A percentile compares a stretch with the other conserved stretches of the same genome.
These are phyloP conservation scores for Aureobasidium melanogenum DNA, from an alignment of 2,329 filamentous ascomycete genomes.

Conservation along the genomic window DNA sequence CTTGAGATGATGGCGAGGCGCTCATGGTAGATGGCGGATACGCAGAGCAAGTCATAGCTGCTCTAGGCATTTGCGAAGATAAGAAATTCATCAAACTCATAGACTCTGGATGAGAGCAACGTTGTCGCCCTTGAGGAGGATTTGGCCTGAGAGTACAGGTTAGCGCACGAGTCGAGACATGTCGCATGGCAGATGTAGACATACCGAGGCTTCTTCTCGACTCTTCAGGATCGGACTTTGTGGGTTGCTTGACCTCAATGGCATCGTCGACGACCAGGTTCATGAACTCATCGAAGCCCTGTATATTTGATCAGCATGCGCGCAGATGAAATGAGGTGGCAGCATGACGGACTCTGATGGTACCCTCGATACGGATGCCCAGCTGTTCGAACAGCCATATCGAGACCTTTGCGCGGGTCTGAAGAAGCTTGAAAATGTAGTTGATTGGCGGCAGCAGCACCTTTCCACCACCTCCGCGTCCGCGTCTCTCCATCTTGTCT, in stretches of 20 bases:
- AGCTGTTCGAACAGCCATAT: constrained; percentile 98
- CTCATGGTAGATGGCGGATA: not conserved
- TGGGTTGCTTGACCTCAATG: constrained; percentile 78
- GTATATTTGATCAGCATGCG: constrained; percentile 12
- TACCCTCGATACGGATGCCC: constrained; percentile 87
- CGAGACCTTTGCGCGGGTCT: constrained; percentile 72
- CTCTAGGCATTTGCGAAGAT: not conserved
- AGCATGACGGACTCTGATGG: constrained; percentile 63
- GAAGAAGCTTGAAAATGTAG: constrained; percentile 90
- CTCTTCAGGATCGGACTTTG: constrained; percentile 69
- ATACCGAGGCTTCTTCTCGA: constrained; percentile 70
- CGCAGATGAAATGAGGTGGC: constrained; percentile 11
- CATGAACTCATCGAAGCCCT: constrained; percentile 99
- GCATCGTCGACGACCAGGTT: constrained; percentile 95
- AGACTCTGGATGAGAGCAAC: constrained; percentile 62
- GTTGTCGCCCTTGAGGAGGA: constrained; percentile 81
- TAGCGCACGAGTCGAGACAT: not conserved
- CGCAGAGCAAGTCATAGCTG: not conserved
- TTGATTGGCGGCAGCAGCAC: constrained; percentile 71
- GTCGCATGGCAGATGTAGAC: constrained; percentile 18
- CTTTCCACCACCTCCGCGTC: constrained; percentile 46
- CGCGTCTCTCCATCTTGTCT: constrained; percentile 44
- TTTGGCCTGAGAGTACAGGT: constrained; percentile 53
- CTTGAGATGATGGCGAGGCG: not conserved
- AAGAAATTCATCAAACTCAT: not conserved